phyloP scores from a whole-genome alignment of 2,329 filamentous ascomycete genomes.

The Claviceps purpurea region DNA sequence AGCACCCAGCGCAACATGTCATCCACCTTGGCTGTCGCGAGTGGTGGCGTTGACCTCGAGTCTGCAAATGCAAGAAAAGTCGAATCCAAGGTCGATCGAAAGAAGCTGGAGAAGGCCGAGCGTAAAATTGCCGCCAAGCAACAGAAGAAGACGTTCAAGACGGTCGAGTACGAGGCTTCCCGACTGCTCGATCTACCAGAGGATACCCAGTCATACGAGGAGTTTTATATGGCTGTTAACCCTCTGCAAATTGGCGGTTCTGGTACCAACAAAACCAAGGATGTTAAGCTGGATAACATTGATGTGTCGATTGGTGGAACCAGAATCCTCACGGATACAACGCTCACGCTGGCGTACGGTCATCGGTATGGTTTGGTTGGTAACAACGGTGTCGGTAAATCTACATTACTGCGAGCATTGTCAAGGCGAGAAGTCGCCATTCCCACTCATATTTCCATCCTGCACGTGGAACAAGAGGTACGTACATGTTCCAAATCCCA shows the following conservation, averaged over 20 bases:
- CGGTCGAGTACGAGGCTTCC: constrained; percentile 93
- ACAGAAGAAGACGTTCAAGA: constrained; percentile 97
- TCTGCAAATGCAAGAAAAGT: constrained; percentile 87
- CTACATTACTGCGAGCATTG: constrained; percentile 82
- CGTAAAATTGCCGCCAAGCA: constrained; percentile 96
- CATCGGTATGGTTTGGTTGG: constrained; percentile 93
- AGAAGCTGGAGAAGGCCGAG: constrained; percentile 98
- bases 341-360: constrained; percentile 78
- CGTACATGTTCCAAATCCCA: constrained; percentile 10
- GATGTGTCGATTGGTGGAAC: constrained; percentile 85
- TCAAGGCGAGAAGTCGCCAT: constrained; percentile 89
- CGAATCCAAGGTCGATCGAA: constrained; percentile 92
- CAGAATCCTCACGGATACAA: constrained; percentile 84
- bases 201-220: constrained; percentile 84
- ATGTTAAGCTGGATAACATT: constrained; percentile 94
- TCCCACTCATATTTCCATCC: constrained; percentile 94
- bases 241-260: constrained; percentile 71
- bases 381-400: constrained; percentile 98
- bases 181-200: constrained; percentile 73
- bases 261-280: constrained; percentile 81
- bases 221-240: constrained; percentile 99
- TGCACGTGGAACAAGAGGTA: constrained; percentile 97
- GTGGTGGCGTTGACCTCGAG: constrained; percentile 78
- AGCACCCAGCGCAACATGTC: constrained; percentile 91
- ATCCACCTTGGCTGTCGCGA: constrained; percentile 78